phyloP scores from a whole-genome alignment of 441 rosid species.

The Aleurites moluccanus region DNA sequence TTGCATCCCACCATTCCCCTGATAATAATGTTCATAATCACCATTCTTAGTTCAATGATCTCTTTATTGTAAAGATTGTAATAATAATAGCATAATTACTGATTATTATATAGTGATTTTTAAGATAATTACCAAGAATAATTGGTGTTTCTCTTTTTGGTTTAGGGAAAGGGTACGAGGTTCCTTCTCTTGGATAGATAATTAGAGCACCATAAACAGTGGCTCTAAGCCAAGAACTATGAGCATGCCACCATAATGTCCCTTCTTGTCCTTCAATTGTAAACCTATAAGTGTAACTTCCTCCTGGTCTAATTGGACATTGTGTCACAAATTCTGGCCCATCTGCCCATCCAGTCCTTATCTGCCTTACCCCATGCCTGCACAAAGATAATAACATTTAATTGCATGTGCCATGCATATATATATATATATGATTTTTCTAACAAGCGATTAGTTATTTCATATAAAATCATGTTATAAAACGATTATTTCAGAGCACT shows the following conservation, averaged over 20 bases:
- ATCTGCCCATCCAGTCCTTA: slow-evolving; percentile 90
- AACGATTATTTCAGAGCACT: too few species aligned
- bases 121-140: slow-evolving; percentile 53
- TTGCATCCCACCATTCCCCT: slow-evolving; percentile 96
- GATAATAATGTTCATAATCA: slow-evolving; percentile 6
- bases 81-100: background rate
- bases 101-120: slow-evolving; percentile 4
- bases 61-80: background rate
- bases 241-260: slow-evolving; percentile 98
- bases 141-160: slow-evolving; percentile 67
- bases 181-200: slow-evolving; percentile 58
- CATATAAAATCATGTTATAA: too few species aligned
- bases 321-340: slow-evolving; percentile 93
- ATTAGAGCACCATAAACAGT: slow-evolving; percentile 86
- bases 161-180: slow-evolving; percentile 64
- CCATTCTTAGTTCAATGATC: background rate
- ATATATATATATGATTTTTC: too few species aligned
- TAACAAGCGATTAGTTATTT: too few species aligned
- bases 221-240: slow-evolving; percentile 95
- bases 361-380: slow-evolving; percentile 87
- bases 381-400: background rate
- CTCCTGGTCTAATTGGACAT: slow-evolving; percentile 86
- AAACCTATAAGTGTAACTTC: slow-evolving; percentile 74
- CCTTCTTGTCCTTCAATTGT: slow-evolving; percentile 85
- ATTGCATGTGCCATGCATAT: background rate